A percentile compares a stretch with the other conserved stretches of the same genome.
phyloP scores from a whole-genome alignment of 148 eudicot species.

The Heliosperma pusillum region DNA sequence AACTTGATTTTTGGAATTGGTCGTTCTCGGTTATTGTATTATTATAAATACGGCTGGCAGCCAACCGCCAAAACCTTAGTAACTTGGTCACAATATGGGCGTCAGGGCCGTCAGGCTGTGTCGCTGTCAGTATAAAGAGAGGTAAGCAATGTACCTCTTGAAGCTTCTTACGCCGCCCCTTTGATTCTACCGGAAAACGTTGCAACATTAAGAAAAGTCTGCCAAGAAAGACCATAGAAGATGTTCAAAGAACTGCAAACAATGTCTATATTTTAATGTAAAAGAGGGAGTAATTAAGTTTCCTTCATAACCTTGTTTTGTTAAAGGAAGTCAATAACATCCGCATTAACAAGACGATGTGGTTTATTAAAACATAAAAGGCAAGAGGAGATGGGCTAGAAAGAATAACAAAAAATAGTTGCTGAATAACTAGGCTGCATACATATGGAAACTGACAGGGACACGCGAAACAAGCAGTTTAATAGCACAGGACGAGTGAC shows the following conservation, averaged over 20 bases:
- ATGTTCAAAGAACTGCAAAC: neutral
- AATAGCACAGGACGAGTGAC: neutral
- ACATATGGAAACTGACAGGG: neutral
- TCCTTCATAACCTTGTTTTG: too few species aligned
- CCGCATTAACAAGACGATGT: neutral
- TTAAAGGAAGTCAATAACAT: neutral
- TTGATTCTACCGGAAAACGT: conserved; percentile 94
- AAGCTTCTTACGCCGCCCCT: conserved; percentile 89
- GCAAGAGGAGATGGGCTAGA: neutral
- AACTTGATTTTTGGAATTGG: neutral
- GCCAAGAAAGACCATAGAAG: conserved; percentile 23
- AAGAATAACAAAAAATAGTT: neutral
- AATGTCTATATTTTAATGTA: neutral
- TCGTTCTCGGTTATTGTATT: neutral
- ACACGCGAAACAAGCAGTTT: neutral
- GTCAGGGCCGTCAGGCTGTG: neutral
- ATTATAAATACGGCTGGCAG: neutral
- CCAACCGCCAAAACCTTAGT: neutral
- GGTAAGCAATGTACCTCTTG: conserved; percentile 60
- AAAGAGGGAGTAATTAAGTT: too few species aligned
- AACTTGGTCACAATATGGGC: neutral
- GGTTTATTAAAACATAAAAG: neutral
- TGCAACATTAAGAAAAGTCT: conserved; percentile 96
- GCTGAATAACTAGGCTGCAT: neutral
- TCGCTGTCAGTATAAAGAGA: neutral